phyloP scores from a whole-genome alignment of 345 rosid genomes.

The Eutrema yunnanense region DNA sequence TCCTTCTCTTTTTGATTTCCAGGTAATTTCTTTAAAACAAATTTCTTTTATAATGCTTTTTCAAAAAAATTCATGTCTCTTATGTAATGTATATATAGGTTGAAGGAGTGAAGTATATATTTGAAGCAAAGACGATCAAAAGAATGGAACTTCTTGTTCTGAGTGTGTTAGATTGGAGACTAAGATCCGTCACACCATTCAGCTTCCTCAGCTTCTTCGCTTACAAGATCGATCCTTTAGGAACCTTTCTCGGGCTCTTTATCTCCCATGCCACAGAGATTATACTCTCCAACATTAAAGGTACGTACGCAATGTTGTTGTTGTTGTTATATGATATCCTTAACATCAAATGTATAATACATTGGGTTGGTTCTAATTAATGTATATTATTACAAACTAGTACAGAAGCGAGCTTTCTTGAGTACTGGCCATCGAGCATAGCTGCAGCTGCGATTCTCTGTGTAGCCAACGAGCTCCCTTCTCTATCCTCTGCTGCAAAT shows the following conservation, averaged over 20 bases:
- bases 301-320: constrained; percentile 28
- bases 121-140: constrained; percentile 77
- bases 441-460: constrained; percentile 91
- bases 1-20: constrained; percentile 83
- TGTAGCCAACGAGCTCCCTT: constrained; percentile 78
- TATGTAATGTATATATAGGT: constrained; percentile 32
- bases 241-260: constrained; percentile 52
- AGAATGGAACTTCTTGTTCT: constrained; percentile 94
- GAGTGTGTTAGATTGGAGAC: constrained; percentile 81
- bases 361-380: neutral
- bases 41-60: too few relatives aligned
- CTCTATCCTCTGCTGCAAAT: constrained; percentile 45
- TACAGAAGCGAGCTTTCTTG: constrained; percentile 85
- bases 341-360: neutral
- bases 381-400: neutral
- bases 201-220: constrained; percentile 80
- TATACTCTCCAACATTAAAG: constrained; percentile 75
- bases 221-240: constrained; percentile 73
- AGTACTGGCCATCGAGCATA: constrained; percentile 83
- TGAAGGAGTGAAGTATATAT: constrained; percentile 64
- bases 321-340: neutral
- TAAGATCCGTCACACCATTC: constrained; percentile 87
- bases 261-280: constrained; percentile 65
- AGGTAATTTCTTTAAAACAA: constrained; percentile 36
- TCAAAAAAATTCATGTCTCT: neutral